phyloP scores from a whole-genome alignment of 805 yeast genomes.

The Candida sithepensis region DNA sequence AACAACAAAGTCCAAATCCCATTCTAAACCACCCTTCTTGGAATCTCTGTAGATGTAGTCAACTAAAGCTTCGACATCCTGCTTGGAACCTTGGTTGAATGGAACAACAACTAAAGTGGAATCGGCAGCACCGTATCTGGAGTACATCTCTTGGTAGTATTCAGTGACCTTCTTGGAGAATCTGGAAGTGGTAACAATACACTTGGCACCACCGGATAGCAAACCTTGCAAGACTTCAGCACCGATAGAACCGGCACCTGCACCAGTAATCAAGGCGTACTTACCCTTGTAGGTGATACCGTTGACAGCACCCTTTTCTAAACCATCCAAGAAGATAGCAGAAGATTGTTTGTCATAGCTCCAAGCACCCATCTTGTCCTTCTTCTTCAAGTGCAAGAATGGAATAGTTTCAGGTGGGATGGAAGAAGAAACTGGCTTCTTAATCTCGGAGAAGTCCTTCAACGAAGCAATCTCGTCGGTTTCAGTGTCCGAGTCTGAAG shows the following conservation, averaged over 20 bases:
- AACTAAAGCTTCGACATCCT: conserved; percentile 84
- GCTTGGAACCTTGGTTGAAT: conserved; percentile 96
- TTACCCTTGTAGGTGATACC: conserved; percentile 89
- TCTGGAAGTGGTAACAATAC: conserved; percentile 92
- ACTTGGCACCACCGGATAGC: conserved; percentile 96
- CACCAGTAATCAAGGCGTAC: conserved; percentile 92
- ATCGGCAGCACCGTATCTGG: conserved; percentile 89
- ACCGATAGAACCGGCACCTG: conserved; percentile 98
- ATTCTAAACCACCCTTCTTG: conserved; percentile 88
- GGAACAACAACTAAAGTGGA: conserved; percentile 95
- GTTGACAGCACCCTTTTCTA: conserved; percentile 90
- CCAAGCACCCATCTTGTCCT: conserved; percentile 72
- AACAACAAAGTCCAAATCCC: conserved; percentile 95
- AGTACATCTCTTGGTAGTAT: conserved; percentile 89
- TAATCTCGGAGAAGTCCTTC: conserved; percentile 64
- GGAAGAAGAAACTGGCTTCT: conserved; percentile 68
- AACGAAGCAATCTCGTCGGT: conserved; percentile 86
- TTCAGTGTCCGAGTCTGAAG: conserved; percentile 46
- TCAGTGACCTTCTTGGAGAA: conserved; percentile 93
- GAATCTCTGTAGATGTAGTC: conserved; percentile 80
- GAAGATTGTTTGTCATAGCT: conserved; percentile 77
- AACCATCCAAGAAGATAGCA: conserved; percentile 76
- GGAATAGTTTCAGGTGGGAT: conserved; percentile 87
- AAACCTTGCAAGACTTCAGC: conserved; percentile 95
- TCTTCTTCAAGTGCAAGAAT: conserved; percentile 87